Base-by-base conservation (phyloP, 83 land plant genomes). In the Picea engelmannii region DNA sequence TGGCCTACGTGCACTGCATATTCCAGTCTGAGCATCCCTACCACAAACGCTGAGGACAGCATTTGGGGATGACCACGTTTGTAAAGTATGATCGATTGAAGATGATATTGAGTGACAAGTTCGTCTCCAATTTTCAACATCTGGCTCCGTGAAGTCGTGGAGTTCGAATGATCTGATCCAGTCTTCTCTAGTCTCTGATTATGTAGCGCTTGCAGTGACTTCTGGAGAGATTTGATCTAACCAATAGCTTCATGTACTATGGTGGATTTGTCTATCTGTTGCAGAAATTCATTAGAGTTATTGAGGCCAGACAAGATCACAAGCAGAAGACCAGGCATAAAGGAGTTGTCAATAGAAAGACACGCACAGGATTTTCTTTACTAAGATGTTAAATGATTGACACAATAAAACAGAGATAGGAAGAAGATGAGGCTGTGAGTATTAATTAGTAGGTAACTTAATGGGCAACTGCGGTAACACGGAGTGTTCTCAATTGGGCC, bases 181-280 rank as follows among this genome's bases (percentile, higher is more conserved):
- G 76, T 55, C 81, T 38, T 88, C 42, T 88, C 92, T 7, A 83
- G 83, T 84, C 84, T 90, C 42, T 90, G 84, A 49, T 85, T 86
- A 67, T 88, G 83, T 4, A 92, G 88, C 12, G 44, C 82, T 31
- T 84, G 88, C 38, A 90, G 81, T 3, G 87, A 86, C 5, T 82
- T 78, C 44, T 92, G 76, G 2, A 92, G 87, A 71, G 64, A 82
- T 67, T 81, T 83, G 27, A 92, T 90, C 88, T 90, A 85, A 62
- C 44, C 83, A 31, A 92, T 86, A 35, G 95, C 95, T 81, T 90
- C 95, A 66, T 92, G 92, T 9, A 92, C 91, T 8, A 92, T 85
- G 67, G 91, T 87, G 71, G 92, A 86, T 59, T 92, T 92, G 81
- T 92, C 95, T 10, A 89, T 90, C 95, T 92, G 87, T 38, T 76